Base-by-base conservation (phyloP, 2,329 filamentous ascomycete species). In the Cadophora gregata region DNA sequence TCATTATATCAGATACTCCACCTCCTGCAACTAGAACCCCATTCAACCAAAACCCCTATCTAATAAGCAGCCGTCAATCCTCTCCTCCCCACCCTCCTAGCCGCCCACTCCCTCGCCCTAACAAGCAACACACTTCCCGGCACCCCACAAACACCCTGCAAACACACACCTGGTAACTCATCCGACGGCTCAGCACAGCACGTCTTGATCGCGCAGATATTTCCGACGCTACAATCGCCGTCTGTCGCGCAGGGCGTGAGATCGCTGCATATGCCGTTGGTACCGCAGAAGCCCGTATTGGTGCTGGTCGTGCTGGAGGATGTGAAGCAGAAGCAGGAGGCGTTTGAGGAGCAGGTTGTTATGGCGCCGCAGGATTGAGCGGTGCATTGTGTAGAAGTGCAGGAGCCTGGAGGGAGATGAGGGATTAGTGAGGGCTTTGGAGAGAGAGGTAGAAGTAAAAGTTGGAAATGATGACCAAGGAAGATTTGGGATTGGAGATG, bases 241-340 rank as follows among this genome's bases (percentile, higher is more conserved):
- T 73, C 67, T 50, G 24, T 64, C 2, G 63, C 59, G 61, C 72
- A 74, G 19, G 67, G 19, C 5, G 68, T 67, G 9, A 72, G 48
- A 1, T 42, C 60, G 12, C 14, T 50, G 62, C 72, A 74, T 7
- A 72, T 14, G 29, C 63, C 69, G 38, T 74, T 73, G 24, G 59
- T n/a, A 1, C 66, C 72, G 59, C 72, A 74, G 67, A 73, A 72
- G 1, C 70, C 69, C n/a, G 48, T 60, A 14, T 45, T 53, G 12
- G 50, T 36, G 16, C 55, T 31, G 25, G 31, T 48, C n/a, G 62
- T 29, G 10, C 45, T 29, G 19, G 64, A 16, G 6, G 69, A 67
- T 4, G 64, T 61, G 65, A 74, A 74, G 59, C 72, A 74, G 59
- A 66, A 74, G 45, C 72, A 74, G 29, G 58, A 64, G 27, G 38